A percentile compares a stretch with the other conserved stretches of the same genome.
phyloP scores from a whole-genome alignment of 2,329 filamentous ascomycete genomes.

The Alternaria sp. region DNA sequence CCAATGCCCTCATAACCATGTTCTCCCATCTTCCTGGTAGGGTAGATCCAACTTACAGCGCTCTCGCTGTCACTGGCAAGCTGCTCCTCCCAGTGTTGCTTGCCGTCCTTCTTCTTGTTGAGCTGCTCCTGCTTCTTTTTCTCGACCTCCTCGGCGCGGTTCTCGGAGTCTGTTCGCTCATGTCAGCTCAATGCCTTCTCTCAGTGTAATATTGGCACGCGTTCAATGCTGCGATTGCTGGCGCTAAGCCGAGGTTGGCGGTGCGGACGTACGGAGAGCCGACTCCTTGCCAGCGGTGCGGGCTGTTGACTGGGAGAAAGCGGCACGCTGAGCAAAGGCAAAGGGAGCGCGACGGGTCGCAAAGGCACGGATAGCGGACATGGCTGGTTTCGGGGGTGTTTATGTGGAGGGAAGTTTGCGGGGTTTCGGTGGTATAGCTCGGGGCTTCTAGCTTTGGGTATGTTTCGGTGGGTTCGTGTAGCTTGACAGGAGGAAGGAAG shows the following conservation, averaged over 20 bases:
- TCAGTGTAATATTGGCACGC: not conserved
- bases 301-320: conserved; percentile 49
- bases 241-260: not conserved
- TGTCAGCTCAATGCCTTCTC: conserved; percentile 12
- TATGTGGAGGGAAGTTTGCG: conserved; percentile 2
- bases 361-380: conserved; percentile 43
- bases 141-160: conserved; percentile 50
- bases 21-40: too few species aligned
- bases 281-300: conserved; percentile 53
- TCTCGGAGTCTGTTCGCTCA: conserved; percentile 31
- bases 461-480: not conserved
- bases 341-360: conserved; percentile 39
- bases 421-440: conserved; percentile 3
- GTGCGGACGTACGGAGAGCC: conserved; percentile 48
- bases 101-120: conserved; percentile 53
- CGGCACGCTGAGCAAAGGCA: conserved; percentile 41
- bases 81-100: conserved; percentile 53
- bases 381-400: conserved; percentile 16
- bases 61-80: conserved; percentile 54
- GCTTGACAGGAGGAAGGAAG: not conserved
- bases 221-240: not conserved
- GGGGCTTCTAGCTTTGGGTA: not conserved
- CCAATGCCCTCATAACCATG: not conserved
- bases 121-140: conserved; percentile 52
- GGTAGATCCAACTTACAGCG: conserved; percentile 33